Percentiles rank a stretch among this genome's conserved stretches.
Conservation (phyloP, 495 filamentous ascomycete species). For the Entonaema liquescens region DNA sequence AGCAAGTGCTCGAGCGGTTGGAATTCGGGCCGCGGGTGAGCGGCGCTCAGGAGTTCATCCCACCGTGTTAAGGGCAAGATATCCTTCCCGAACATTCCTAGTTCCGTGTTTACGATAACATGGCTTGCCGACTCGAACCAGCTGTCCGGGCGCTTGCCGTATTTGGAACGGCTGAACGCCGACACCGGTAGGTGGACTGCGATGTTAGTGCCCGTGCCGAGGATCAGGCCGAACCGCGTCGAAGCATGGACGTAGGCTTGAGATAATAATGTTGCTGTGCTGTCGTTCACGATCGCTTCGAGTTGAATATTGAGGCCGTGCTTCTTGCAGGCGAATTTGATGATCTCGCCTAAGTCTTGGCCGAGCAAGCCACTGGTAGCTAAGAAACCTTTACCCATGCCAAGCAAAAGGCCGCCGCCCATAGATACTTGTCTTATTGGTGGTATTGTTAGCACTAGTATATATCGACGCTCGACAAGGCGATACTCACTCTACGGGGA, state of each 20-base stretch:
- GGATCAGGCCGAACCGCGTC: conserved; percentile 65
- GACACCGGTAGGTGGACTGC: conserved; percentile 63
- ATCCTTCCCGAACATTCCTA: conserved; percentile 79
- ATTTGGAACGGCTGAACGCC: conserved; percentile 60
- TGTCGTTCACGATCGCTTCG: conserved; percentile 84
- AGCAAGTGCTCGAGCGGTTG: conserved; percentile 87
- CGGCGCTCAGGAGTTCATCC: conserved; percentile 70
- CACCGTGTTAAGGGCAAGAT: conserved; percentile 76
- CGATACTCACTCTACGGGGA: conserved; percentile 78
- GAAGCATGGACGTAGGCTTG: conserved; percentile 75
- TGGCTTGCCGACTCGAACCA: conserved; percentile 65
- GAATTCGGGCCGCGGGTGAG: conserved; percentile 77
- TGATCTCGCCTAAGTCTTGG: conserved; percentile 61
- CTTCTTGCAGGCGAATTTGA: conserved; percentile 56
- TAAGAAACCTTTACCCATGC: conserved; percentile 85
- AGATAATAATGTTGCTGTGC: conserved; percentile 80
- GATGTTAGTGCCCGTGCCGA: conserved; percentile 66
- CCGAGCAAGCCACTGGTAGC: conserved; percentile 61
- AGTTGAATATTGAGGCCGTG: conserved; percentile 67
- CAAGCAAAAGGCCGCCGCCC: conserved; percentile 75
- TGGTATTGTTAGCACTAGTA: conserved; percentile 3
- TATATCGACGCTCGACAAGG: neutral
- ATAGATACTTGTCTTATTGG: conserved; percentile 76
- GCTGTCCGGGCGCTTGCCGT: conserved; percentile 58
- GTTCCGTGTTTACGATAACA: conserved; percentile 83